Percentiles rank a stretch among this genome's conserved stretches.
Evolutionary conservation across 441 rosid genomes (phyloP).

Genomic region (Cnidoscolus chayamansa): DNA sequence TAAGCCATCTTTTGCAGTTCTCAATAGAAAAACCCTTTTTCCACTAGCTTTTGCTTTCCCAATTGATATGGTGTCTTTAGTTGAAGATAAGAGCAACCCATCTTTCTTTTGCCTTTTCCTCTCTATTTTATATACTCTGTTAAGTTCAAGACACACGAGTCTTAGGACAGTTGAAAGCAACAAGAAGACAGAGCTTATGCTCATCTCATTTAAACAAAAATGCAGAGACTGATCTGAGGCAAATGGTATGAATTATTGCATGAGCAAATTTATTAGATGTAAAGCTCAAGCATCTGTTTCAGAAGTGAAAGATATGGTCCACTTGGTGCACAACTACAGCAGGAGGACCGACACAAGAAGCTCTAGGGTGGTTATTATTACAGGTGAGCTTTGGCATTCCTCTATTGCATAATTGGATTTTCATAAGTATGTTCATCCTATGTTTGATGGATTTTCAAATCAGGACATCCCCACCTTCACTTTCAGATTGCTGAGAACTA

Average conservation of each 20-base stretch:
- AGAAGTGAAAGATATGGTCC: conserved; percentile 22
- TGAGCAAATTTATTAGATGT: conserved; percentile 24
- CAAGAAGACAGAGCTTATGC: not conserved
- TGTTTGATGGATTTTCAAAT: not conserved
- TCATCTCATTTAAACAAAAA: not conserved
- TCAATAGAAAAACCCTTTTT: not conserved
- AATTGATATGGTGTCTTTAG: conserved; percentile 22
- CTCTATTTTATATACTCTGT: not conserved
- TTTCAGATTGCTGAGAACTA: conserved; percentile 19
- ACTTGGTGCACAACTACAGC: conserved; percentile 2
- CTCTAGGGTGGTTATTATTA: conserved; percentile 15
- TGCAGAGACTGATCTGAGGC: conserved; percentile 11
- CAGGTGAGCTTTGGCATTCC: too few relatives aligned
- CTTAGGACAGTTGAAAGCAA: conserved; percentile 5
- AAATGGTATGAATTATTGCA: conserved; percentile 23
- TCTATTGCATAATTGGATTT: not conserved
- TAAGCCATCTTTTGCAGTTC: conserved; percentile 19
- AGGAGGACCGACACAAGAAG: not conserved
- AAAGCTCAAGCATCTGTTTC: conserved; percentile 24
- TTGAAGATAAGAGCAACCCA: conserved; percentile 12
- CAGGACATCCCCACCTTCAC: conserved; percentile 1
- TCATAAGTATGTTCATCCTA: not conserved
- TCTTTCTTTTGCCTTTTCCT: not conserved
- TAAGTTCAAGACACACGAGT: conserved; percentile 19
- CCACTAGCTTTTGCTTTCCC: conserved; percentile 25